phyloP scores from a whole-genome alignment of 2,329 filamentous ascomycete species.

The Microascus cirrosus region DNA sequence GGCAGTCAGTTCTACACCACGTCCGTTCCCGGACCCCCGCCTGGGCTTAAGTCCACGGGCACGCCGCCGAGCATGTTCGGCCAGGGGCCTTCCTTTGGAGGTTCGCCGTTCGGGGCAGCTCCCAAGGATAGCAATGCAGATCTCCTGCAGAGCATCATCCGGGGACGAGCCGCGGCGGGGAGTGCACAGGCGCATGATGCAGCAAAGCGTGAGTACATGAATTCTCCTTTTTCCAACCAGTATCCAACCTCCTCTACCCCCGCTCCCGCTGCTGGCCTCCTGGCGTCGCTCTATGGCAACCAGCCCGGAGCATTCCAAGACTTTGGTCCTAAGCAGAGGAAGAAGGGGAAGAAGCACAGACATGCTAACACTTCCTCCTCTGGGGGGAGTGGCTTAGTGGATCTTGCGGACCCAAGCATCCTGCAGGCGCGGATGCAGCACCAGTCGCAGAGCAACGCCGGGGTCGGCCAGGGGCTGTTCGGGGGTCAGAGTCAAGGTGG shows the following conservation, averaged over 20 bases:
- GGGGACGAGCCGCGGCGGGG: constrained; percentile 54
- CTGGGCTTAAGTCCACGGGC: constrained; percentile 87
- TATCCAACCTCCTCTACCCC: constrained; percentile 73
- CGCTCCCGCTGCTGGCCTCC: constrained; percentile 81
- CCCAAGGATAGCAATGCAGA: constrained; percentile 58
- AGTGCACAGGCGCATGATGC: constrained; percentile 67
- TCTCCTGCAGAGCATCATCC: constrained; percentile 71
- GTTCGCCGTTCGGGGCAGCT: constrained; percentile 52
- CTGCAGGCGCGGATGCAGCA: constrained; percentile 95
- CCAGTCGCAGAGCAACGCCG: constrained; percentile 68
- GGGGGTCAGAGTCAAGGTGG: constrained; percentile 86
- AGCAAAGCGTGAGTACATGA: constrained; percentile 97
- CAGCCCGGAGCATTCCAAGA: constrained; percentile 83
- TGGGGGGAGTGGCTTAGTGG: constrained; percentile 96
- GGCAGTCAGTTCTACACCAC: constrained; percentile 67
- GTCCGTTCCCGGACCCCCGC: constrained; percentile 85
- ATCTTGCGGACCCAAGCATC: constrained; percentile 99
- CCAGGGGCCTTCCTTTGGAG: constrained; percentile 75
- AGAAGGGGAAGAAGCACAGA: constrained; percentile 99
- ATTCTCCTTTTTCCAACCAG: constrained; percentile 85
- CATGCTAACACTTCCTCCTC: constrained; percentile 99
- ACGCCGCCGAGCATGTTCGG: constrained; percentile 94
- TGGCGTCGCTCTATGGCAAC: constrained; percentile 83
- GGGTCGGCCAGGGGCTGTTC: constrained; percentile 82
- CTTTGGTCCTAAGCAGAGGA: constrained; percentile 94